Evolutionary conservation across 2,329 filamentous ascomycete species (phyloP).

Genomic region (Ceratocystis smalleyi): DNA sequence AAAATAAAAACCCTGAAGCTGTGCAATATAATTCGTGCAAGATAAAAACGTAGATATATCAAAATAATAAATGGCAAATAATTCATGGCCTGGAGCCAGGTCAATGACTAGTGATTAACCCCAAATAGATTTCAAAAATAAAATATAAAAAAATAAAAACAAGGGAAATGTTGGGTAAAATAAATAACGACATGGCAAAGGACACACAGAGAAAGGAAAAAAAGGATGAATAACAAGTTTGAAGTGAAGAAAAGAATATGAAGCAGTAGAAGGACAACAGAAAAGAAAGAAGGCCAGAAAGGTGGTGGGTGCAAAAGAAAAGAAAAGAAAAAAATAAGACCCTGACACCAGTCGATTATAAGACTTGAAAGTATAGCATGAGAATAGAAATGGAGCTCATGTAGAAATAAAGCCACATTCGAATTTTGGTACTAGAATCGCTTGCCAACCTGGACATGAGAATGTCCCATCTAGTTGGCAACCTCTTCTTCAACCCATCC

Average conservation of each 20-base stretch:
- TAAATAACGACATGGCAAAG: constrained; percentile 17
- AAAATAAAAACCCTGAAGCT: neutral
- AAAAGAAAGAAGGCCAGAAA: neutral
- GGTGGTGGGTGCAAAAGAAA: neutral
- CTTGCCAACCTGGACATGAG: neutral
- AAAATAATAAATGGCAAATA: constrained; percentile 20
- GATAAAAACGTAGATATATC: constrained; percentile 12
- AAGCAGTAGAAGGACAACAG: constrained; percentile 12
- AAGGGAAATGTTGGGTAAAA: constrained; percentile 20
- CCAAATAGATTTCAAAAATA: constrained; percentile 18
- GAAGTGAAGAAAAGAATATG: constrained; percentile 8
- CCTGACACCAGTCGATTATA: constrained; percentile 13
- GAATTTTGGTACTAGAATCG: neutral
- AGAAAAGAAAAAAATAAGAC: constrained; percentile 1
- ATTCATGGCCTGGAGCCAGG: neutral
- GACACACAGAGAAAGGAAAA: constrained; percentile 20
- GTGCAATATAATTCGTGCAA: neutral
- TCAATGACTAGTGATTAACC: constrained; percentile 14
- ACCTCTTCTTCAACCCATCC: constrained; percentile 55
- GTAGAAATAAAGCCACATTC: constrained; percentile 12
- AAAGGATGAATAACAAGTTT: constrained; percentile 22
- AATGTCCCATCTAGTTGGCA: constrained; percentile 33
- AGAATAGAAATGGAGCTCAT: constrained; percentile 9
- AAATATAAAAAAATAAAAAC: constrained; percentile 20
- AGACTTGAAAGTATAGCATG: constrained; percentile 1